Evolutionary conservation across 2,329 filamentous ascomycete species (phyloP), one percentile per base, ranked within the genome.

Genomic region (Botrytis deweyae): DNA sequence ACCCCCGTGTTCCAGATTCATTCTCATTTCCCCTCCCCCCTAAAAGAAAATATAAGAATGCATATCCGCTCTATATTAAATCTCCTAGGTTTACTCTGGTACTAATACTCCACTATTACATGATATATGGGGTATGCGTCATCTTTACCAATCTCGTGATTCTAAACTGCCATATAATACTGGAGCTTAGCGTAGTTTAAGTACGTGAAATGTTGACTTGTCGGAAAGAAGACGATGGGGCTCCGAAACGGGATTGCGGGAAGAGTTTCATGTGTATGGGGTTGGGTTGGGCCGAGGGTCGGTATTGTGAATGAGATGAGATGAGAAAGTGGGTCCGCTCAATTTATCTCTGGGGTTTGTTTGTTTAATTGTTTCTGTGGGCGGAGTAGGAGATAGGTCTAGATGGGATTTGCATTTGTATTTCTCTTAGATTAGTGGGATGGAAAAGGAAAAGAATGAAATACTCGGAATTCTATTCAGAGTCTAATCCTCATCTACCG

Each of bases 221-320:
- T 25, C 42, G 52, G 58, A 63, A 71, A 63, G 10, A 61, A 63
- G 29, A 29, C 4, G 40, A 63, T 38, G 42, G 12, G 55, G n/a
- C 20, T 44, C 68, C 58, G 68, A 63, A 16, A 36, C 59, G 55
- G 69, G 58, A 71, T 66, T 66, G 20, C 64, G 64, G 64, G 44
- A 66, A 52, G 29, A 22, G 29, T 62, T 62, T 38, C 36, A 36
- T 7, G 25, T 18, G 52, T 38, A 38, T 59, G 55, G 29, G 59
- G 36, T 25, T 25, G 29, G 20, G 12, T 14, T 33, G n/a, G 49
- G 25, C 25, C 29, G n/a, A 18, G 33, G 59, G 33, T 12, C 10
- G 22, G 22, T 40, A 36, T 4, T 62, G 36, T 62, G 36, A 25
- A 16, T 29, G 52, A 33, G 52, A 58, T 58, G 52, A 29, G n/a